Evolutionary conservation across 441 rosid species (phyloP).

Genomic region (Jatropha multifida): DNA sequence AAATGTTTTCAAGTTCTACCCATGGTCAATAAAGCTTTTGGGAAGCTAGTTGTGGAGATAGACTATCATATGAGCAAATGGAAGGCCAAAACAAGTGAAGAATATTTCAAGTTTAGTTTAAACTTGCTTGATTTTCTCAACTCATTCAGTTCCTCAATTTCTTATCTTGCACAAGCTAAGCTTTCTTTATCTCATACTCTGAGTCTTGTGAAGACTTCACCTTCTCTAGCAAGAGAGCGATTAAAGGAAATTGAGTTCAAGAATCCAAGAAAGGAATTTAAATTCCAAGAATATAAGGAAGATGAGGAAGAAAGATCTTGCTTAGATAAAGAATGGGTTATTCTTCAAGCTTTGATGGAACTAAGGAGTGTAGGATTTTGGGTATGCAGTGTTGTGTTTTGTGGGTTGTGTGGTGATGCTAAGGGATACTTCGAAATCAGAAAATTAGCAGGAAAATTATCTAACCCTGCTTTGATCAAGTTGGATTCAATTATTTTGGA

Average conservation of each 20-base stretch:
- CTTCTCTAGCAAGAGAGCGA: conserved; percentile 35
- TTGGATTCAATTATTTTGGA: conserved; percentile 34
- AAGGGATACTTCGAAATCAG: conserved; percentile 34
- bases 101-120: conserved; percentile 48
- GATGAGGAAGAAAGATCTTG: conserved; percentile 18
- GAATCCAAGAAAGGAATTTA: conserved; percentile 24
- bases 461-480: conserved; percentile 27
- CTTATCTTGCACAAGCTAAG: conserved; percentile 45
- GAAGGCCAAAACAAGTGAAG: conserved; percentile 40
- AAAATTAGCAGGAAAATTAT: conserved; percentile 21
- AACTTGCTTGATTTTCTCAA: conserved; percentile 50
- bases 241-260: conserved; percentile 33
- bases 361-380: conserved; percentile 44
- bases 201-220: conserved; percentile 37
- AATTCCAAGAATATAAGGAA: conserved; percentile 19
- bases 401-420: conserved; percentile 44
- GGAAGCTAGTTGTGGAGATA: conserved; percentile 46
- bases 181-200: conserved; percentile 47
- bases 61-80: conserved; percentile 50
- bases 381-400: conserved; percentile 43
- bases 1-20: conserved; percentile 47
- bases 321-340: conserved; percentile 38
- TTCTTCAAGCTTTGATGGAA: conserved; percentile 46
- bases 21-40: conserved; percentile 47
- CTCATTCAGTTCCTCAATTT: conserved; percentile 38